Percentiles rank a stretch among this genome's conserved stretches.
Conservation (phyloP, 1,284 basidiomycete species). For the Melampsora larici-populina region DNA sequence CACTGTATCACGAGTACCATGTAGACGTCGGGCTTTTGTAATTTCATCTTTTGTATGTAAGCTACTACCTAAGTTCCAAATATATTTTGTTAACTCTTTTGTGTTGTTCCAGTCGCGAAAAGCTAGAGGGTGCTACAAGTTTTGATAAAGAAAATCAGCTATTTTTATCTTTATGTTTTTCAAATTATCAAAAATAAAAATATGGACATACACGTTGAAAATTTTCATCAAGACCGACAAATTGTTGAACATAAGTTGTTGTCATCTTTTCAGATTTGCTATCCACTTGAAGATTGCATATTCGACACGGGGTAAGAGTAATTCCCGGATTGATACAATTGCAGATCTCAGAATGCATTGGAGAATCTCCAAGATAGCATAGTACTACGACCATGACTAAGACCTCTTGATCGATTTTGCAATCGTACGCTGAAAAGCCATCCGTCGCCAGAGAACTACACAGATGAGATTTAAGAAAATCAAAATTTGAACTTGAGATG, state of each 20-base stretch:
- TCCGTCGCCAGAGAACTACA: constrained; percentile 46
- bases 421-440: too few species aligned
- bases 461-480: too few species aligned
- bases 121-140: not conserved
- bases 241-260: not conserved
- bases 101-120: too few species aligned
- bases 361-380: constrained; percentile 23
- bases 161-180: too few species aligned
- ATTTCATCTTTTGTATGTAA: not conserved
- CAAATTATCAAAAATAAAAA: not conserved
- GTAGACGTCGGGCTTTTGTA: not conserved
- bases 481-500: too few species aligned
- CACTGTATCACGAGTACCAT: not conserved
- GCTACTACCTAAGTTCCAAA: too few species aligned
- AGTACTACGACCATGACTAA: constrained; percentile 16
- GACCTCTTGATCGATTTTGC: not conserved
- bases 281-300: constrained; percentile 4
- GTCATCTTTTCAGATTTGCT: not conserved
- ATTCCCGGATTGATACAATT: constrained; percentile 2
- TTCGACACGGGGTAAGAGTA: too few species aligned
- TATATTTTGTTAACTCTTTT: not conserved
- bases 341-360: constrained; percentile 19
- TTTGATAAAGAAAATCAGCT: not conserved
- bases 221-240: too few species aligned
- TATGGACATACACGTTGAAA: not conserved